These are phyloP conservation scores for Gryganskiella cystojenkinii DNA, from an alignment of 192 early-diverging fungal genomes.

Conservation along the genomic window DNA sequence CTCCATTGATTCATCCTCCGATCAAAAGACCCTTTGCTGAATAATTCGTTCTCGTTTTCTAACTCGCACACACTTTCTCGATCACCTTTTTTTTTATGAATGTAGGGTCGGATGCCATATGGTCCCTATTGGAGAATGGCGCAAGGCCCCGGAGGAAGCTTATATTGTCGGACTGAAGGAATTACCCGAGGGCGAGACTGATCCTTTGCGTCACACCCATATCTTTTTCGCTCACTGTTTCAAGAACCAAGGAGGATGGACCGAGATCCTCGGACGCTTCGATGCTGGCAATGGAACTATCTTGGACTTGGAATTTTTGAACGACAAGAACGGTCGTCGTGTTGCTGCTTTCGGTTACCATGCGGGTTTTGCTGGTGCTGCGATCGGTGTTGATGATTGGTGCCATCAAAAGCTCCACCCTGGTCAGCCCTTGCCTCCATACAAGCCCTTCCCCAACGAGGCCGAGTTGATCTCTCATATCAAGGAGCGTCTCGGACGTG, in stretches of 20 bases:
- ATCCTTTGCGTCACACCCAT: constrained; percentile 91
- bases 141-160: constrained; percentile 88
- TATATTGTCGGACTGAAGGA: constrained; percentile 98
- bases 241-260: constrained; percentile 96
- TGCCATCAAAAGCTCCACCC: constrained; percentile 75
- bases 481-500: constrained; percentile 67
- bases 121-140: constrained; percentile 85
- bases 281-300: constrained; percentile 86
- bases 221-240: constrained; percentile 99
- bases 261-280: constrained; percentile 87
- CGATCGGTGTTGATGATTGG: constrained; percentile 94
- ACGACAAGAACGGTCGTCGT: constrained; percentile 83
- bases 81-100: neutral
- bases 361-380: constrained; percentile 95
- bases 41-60: constrained; percentile 11
- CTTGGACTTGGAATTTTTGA: constrained; percentile 95
- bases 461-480: constrained; percentile 78
- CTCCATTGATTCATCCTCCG: neutral
- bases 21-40: too few relatives aligned
- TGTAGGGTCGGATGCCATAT: constrained; percentile 81
- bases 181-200: constrained; percentile 91
- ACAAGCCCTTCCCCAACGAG: constrained; percentile 90
- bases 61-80: neutral
- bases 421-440: constrained; percentile 71
- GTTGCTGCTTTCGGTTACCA: constrained; percentile 98